phyloP scores from a whole-genome alignment of 768 basidiomycete genomes.

The Russula lepida region DNA sequence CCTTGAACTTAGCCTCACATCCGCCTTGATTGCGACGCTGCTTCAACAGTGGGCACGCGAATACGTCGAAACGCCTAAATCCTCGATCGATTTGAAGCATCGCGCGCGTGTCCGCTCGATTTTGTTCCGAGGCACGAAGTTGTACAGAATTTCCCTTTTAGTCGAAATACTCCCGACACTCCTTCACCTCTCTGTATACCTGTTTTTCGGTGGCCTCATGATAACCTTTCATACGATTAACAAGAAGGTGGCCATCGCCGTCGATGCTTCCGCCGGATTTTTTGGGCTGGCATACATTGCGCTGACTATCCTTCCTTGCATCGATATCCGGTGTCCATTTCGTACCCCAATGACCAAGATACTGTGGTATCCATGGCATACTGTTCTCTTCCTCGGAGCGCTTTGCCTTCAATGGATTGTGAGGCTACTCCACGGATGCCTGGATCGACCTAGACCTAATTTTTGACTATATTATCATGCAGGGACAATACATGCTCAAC shows the following conservation, averaged over 20 bases:
- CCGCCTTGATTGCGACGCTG: too few relatives aligned
- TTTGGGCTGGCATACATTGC: background rate
- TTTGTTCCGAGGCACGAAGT: too few relatives aligned
- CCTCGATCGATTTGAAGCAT: too few relatives aligned
- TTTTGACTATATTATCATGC: background rate
- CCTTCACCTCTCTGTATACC: too few relatives aligned
- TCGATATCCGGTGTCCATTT: too few relatives aligned
- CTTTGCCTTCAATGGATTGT: background rate
- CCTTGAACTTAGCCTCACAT: too few relatives aligned
- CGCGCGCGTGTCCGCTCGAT: too few relatives aligned
- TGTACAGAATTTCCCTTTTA: too few relatives aligned
- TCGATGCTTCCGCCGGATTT: background rate
- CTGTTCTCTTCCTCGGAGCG: background rate
- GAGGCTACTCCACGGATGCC: background rate
- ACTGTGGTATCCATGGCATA: background rate
- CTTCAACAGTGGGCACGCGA: too few relatives aligned
- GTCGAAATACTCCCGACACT: background rate
- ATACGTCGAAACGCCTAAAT: too few relatives aligned
- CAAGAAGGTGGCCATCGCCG: background rate
- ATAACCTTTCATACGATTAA: background rate
- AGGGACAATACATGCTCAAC: background rate
- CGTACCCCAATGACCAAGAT: too few relatives aligned
- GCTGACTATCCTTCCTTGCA: too few relatives aligned
- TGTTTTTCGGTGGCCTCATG: background rate
- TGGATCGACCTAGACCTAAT: background rate